phyloP scores from a whole-genome alignment of 345 rosid species.

The Moricandia moricandioides region DNA sequence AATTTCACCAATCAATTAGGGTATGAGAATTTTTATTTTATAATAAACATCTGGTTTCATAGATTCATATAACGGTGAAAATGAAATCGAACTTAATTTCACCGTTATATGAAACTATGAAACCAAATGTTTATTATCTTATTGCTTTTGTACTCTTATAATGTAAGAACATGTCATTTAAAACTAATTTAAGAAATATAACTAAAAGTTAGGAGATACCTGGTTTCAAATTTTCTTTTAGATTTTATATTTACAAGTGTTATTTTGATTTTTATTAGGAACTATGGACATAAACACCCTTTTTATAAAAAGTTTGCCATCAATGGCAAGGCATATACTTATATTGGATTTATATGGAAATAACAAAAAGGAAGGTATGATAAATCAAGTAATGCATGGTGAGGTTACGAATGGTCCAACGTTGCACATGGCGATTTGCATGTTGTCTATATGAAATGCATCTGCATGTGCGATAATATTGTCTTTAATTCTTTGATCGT shows the following conservation, averaged over 20 bases:
- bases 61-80: no score
- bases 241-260: neutral
- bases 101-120: neutral
- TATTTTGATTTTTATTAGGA: neutral
- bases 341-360: neutral
- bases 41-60: no score
- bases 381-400: constrained; percentile 13
- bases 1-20: no score
- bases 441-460: constrained; percentile 11
- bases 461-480: constrained; percentile 17
- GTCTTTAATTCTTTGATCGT: neutral
- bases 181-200: neutral
- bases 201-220: neutral
- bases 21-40: no score
- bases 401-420: constrained; percentile 32
- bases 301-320: neutral
- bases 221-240: constrained; percentile 6
- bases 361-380: constrained; percentile 17
- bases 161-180: neutral
- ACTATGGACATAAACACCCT: neutral
- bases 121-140: neutral
- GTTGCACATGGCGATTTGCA: constrained; percentile 21
- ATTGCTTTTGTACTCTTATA: neutral
- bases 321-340: neutral
- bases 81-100: neutral